Percentiles rank a stretch among this genome's conserved stretches.
Evolutionary conservation across 2,329 filamentous ascomycete genomes (phyloP).

Genomic region (Hypoxylon sp.): DNA sequence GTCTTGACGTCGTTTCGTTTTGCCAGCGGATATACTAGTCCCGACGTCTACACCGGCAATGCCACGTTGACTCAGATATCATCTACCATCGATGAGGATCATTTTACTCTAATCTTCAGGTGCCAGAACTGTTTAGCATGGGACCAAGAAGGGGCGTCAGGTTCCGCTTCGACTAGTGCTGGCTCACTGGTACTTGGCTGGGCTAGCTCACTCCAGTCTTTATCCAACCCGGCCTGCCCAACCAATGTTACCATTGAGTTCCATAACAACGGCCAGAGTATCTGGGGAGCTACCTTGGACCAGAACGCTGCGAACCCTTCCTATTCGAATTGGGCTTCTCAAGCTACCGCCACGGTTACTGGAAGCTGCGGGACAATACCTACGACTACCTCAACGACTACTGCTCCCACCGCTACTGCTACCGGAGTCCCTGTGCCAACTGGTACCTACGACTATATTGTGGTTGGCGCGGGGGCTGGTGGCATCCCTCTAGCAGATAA

Average conservation of each 20-base stretch:
- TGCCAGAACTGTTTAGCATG: slow-evolving; percentile 72
- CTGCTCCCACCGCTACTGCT: slow-evolving; percentile 48
- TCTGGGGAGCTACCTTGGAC: slow-evolving; percentile 64
- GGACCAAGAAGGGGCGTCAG: slow-evolving; percentile 63
- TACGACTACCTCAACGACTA: slow-evolving; percentile 48
- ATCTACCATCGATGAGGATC: slow-evolving; percentile 68
- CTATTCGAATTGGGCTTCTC: slow-evolving; percentile 61
- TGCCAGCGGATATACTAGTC: slow-evolving; percentile 71
- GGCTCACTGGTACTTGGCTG: slow-evolving; percentile 68
- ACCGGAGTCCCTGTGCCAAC: slow-evolving; percentile 58
- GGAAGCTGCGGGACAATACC: slow-evolving; percentile 53
- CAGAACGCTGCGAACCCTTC: slow-evolving; percentile 57
- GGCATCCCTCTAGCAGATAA: slow-evolving; percentile 72
- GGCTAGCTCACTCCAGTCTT: slow-evolving; percentile 65
- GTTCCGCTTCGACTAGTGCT: slow-evolving; percentile 61
- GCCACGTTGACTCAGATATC: slow-evolving; percentile 74
- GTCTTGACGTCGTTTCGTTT: slow-evolving; percentile 72
- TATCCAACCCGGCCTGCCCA: slow-evolving; percentile 60
- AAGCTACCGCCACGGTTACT: slow-evolving; percentile 60
- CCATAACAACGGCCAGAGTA: slow-evolving; percentile 70
- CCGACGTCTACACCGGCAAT: slow-evolving; percentile 72
- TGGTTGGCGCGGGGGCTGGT: slow-evolving; percentile 72
- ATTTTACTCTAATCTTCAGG: slow-evolving; percentile 75
- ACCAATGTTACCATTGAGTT: slow-evolving; percentile 63
- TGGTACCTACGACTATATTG: slow-evolving; percentile 71